A percentile compares a stretch with the other conserved stretches of the same genome.
phyloP scores from a whole-genome alignment of 164 flowering plant species.

The Brasenia schreberi region DNA sequence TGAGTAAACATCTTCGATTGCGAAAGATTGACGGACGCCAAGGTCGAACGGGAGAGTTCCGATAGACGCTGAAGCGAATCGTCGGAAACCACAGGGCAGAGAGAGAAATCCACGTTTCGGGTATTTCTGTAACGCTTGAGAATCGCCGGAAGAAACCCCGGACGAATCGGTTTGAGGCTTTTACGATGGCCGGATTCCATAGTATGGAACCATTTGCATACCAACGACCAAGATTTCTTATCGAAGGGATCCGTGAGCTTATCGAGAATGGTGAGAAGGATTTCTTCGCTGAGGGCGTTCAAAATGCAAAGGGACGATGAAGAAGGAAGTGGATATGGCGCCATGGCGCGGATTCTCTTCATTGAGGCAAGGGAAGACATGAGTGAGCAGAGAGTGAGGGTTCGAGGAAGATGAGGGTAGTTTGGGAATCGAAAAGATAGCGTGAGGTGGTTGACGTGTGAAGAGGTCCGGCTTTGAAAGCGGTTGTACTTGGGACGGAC shows the following conservation, averaged over 20 bases:
- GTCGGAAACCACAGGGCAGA: slow-evolving; percentile 59
- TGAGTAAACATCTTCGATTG: slow-evolving; percentile 40
- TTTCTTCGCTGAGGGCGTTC: slow-evolving; percentile 53
- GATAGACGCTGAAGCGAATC: slow-evolving; percentile 30
- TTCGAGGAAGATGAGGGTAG: too few species aligned
- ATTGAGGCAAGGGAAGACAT: neutral
- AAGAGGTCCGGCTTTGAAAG: neutral
- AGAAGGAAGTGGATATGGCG: slow-evolving; percentile 6
- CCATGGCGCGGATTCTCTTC: slow-evolving; percentile 18
- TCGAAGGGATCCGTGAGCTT: slow-evolving; percentile 21
- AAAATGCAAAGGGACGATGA: slow-evolving; percentile 15
- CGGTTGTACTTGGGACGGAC: neutral
- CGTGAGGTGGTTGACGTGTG: neutral
- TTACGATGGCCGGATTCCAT: slow-evolving; percentile 39
- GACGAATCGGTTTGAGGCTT: slow-evolving; percentile 27
- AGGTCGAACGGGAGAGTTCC: slow-evolving; percentile 9
- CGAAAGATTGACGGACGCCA: slow-evolving; percentile 51
- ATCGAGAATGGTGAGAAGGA: slow-evolving; percentile 36
- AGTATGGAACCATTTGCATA: slow-evolving; percentile 31
- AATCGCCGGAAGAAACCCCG: slow-evolving; percentile 23
- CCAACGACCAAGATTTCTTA: slow-evolving; percentile 39
- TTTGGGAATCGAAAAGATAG: too few species aligned
- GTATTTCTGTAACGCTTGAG: slow-evolving; percentile 40
- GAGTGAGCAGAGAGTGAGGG: neutral
- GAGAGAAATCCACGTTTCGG: slow-evolving; percentile 44